Evolutionary conservation across 768 basidiomycete species (phyloP).

Genomic region (Glaciozyma antarctica): DNA sequence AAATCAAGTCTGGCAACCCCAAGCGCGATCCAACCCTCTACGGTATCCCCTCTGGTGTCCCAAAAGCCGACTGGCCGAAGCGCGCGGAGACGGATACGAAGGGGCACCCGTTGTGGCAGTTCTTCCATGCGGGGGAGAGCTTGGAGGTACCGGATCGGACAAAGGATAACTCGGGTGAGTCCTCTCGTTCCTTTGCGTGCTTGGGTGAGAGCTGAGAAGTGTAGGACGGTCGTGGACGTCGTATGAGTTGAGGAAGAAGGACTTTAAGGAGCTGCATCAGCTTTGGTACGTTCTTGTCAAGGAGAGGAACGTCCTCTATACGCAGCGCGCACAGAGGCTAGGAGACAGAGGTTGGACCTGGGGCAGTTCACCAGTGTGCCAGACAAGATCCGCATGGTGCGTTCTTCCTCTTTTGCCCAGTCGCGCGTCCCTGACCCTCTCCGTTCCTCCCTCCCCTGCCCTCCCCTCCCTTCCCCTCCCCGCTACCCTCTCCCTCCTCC

Average conservation of each 20-base stretch:
- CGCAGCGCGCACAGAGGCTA: constrained; percentile 70
- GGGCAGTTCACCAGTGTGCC: constrained; percentile 31
- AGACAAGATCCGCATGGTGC: constrained; percentile 27
- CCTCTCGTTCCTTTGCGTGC: neutral
- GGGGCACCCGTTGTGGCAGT: constrained; percentile 34
- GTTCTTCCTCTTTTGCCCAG: neutral
- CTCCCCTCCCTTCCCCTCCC: neutral
- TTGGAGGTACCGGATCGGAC: constrained; percentile 27
- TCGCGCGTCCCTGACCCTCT: too few relatives aligned
- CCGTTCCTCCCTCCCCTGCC: neutral
- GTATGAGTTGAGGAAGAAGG: constrained; percentile 76
- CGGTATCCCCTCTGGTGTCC: constrained; percentile 16
- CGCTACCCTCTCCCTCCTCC: neutral
- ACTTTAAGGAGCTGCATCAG: constrained; percentile 84
- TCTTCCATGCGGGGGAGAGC: constrained; percentile 31
- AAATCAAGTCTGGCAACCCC: constrained; percentile 15
- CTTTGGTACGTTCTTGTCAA: constrained; percentile 85
- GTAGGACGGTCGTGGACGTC: constrained; percentile 83
- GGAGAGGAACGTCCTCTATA: constrained; percentile 82
- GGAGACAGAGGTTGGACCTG: constrained; percentile 47
- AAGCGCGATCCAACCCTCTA: constrained; percentile 32
- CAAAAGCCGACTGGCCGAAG: constrained; percentile 7
- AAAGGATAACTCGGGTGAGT: constrained; percentile 23
- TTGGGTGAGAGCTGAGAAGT: neutral
- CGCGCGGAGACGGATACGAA: constrained; percentile 18